Evolutionary conservation across 345 rosid species (phyloP).

Genomic region (Erysimum cheiranthoides): DNA sequence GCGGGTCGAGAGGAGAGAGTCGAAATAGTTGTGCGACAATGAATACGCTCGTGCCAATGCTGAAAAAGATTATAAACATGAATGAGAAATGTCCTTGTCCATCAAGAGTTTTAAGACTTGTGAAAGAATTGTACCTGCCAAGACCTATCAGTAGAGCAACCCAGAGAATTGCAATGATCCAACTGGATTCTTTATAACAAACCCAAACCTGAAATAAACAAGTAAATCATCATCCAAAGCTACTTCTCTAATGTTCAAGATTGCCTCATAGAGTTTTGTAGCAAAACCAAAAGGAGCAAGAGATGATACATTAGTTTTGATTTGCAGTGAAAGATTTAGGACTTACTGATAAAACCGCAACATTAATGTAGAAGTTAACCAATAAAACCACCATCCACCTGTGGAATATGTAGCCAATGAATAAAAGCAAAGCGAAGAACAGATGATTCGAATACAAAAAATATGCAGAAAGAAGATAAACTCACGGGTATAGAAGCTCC

Average conservation of each 20-base stretch:
- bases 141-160: slow-evolving; percentile 68
- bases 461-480: neutral
- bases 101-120: slow-evolving; percentile 11
- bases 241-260: slow-evolving; percentile 17
- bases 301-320: neutral
- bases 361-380: slow-evolving; percentile 76
- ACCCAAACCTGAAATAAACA: slow-evolving; percentile 68
- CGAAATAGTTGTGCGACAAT: slow-evolving; percentile 62
- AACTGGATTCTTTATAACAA: slow-evolving; percentile 80
- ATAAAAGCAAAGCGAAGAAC: slow-evolving; percentile 3
- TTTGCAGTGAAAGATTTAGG: slow-evolving; percentile 1
- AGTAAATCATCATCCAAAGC: slow-evolving; percentile 10
- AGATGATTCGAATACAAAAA: neutral
- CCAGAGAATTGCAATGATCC: slow-evolving; percentile 70
- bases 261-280: neutral
- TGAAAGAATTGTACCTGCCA: slow-evolving; percentile 67
- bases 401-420: slow-evolving; percentile 25
- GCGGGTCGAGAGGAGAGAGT: slow-evolving; percentile 70
- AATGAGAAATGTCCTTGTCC: neutral
- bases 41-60: slow-evolving; percentile 69
- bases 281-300: slow-evolving; percentile 20
- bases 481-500: slow-evolving; percentile 89
- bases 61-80: slow-evolving; percentile 46
- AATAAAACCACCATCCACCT: slow-evolving; percentile 86
- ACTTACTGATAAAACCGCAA: slow-evolving; percentile 71